Evolutionary conservation across 2,329 filamentous ascomycete genomes (phyloP).

Genomic region (Epichloe baconii): DNA sequence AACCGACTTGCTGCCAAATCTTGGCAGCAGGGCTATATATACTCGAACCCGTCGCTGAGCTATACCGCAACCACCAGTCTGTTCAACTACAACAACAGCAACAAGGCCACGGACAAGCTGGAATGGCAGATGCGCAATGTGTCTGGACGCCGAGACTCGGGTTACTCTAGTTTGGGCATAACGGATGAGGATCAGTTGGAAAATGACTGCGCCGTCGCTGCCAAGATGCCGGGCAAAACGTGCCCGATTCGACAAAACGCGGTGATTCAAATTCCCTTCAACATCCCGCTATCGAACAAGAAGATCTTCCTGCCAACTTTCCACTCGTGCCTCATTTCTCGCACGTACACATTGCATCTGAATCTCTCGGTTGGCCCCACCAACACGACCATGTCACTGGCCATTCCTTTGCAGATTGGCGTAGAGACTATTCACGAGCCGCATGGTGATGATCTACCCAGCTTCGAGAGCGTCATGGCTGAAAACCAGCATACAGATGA

Average conservation of each 20-base stretch:
- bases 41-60: constrained; percentile 27
- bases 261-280: constrained; percentile 33
- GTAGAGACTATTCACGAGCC: constrained; percentile 26
- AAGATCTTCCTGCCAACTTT: constrained; percentile 43
- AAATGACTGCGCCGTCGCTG: constrained; percentile 15
- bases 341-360: constrained; percentile 40
- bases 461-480: constrained; percentile 35
- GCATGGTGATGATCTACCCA: constrained; percentile 27
- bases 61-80: constrained; percentile 34
- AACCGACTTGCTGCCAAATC: constrained; percentile 35
- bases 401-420: constrained; percentile 38
- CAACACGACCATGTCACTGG: constrained; percentile 30
- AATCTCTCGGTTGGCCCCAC: constrained; percentile 28
- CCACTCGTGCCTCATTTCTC: constrained; percentile 42
- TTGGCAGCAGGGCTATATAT: constrained; percentile 30
- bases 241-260: constrained; percentile 27
- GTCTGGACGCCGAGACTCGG: constrained; percentile 35
- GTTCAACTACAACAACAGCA: constrained; percentile 16
- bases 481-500: constrained; percentile 28
- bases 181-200: constrained; percentile 22
- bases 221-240: constrained; percentile 13
- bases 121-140: constrained; percentile 28
- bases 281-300: constrained; percentile 31
- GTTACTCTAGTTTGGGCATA: constrained; percentile 33
- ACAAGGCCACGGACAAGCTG: constrained; percentile 18